Conservation (phyloP, 169 alveolate species). For the Eimeria maxima region DNA sequence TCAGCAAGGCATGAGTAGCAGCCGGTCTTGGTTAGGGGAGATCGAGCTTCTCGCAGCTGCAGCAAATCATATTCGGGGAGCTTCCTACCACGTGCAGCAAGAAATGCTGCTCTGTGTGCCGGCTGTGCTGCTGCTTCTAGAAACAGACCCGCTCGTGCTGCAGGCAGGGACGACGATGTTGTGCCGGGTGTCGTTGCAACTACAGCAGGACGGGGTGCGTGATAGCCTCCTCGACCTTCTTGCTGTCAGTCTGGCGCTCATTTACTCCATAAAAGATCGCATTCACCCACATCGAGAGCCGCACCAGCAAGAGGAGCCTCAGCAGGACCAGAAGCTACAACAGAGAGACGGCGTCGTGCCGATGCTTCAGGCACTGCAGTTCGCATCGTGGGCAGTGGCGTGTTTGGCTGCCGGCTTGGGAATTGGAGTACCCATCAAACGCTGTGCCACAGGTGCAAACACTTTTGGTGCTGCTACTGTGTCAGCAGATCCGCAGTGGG, state of each 20-base stretch:
- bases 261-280: constrained; percentile 65
- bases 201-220: constrained; percentile 72
- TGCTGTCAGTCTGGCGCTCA: constrained; percentile 77
- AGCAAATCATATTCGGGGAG: constrained; percentile 63
- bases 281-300: not conserved
- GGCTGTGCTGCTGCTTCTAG: constrained; percentile 67
- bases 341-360: constrained; percentile 22
- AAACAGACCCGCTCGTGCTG: constrained; percentile 71
- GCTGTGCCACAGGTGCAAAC: not conserved
- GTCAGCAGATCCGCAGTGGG: not conserved
- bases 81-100: constrained; percentile 64
- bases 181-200: constrained; percentile 69
- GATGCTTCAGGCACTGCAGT: constrained; percentile 76
- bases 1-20: constrained; percentile 72
- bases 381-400: constrained; percentile 73
- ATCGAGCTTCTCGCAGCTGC: constrained; percentile 75
- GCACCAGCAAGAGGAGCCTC: constrained; percentile 20
- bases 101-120: constrained; percentile 71
- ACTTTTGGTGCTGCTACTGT: not conserved
- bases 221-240: constrained; percentile 62
- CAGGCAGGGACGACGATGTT: constrained; percentile 67
- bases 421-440: not conserved
- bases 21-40: constrained; percentile 52
- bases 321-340: constrained; percentile 7
- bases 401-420: constrained; percentile 71